Evolutionary conservation across 108 stramenopile species (phyloP).

Genomic region (Pseudonitzschia multiseries): DNA sequence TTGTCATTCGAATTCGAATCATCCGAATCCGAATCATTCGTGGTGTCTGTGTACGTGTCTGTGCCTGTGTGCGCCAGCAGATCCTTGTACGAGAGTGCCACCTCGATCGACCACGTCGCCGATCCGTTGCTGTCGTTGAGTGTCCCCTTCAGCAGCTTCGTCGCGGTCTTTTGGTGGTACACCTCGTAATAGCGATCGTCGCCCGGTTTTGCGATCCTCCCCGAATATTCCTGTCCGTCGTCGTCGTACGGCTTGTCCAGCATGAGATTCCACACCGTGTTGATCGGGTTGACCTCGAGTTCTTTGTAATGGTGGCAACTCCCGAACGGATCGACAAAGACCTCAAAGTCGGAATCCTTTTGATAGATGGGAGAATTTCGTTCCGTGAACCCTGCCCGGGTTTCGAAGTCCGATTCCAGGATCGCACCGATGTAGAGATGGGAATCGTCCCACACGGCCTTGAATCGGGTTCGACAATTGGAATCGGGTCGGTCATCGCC

Average conservation of each 20-base stretch:
- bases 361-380: conserved; percentile 86
- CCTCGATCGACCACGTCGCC: conserved; percentile 54
- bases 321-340: conserved; percentile 79
- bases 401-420: conserved; percentile 42
- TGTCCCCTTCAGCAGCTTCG: conserved; percentile 37
- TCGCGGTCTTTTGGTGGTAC: conserved; percentile 46
- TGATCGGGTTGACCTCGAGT: conserved; percentile 86
- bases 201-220: conserved; percentile 65
- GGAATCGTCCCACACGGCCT: conserved; percentile 81
- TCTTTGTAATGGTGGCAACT: conserved; percentile 84
- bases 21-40: no score
- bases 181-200: conserved; percentile 58
- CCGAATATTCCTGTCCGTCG: conserved; percentile 74
- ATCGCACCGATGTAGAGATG: conserved; percentile 74
- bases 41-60: no score
- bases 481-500: conserved; percentile 37
- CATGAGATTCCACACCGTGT: conserved; percentile 85
- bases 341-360: conserved; percentile 81
- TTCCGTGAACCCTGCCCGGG: conserved; percentile 52
- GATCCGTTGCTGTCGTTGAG: conserved; percentile 41
- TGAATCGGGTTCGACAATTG: conserved; percentile 60
- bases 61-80: conserved; percentile 18
- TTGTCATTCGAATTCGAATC: neutral
- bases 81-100: conserved; percentile 67
- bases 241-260: conserved; percentile 85